phyloP scores from a whole-genome alignment of 1,139 yeast genomes.

The Debaryomycetaceae sp. region DNA sequence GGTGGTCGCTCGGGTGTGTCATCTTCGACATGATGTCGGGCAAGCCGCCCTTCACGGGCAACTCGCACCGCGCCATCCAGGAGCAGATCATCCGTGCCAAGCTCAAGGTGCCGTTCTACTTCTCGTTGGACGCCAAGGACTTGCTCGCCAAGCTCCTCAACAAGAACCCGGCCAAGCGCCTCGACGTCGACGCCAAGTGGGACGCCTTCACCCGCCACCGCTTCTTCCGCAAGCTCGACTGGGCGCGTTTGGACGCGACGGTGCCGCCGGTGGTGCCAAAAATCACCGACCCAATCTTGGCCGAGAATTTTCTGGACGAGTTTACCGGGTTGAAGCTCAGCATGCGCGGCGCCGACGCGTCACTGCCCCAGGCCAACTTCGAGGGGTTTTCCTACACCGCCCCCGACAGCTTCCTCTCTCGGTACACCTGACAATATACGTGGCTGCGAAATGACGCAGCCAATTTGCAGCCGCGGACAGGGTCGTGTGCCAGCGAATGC shows the following conservation, averaged over 20 bases:
- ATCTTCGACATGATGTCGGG: conserved; percentile 89
- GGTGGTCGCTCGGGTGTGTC: conserved; percentile 38
- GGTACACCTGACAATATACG: conserved; percentile 3
- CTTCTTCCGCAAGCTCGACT: conserved; percentile 28
- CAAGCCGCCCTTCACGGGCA: conserved; percentile 89
- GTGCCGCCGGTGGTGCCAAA: conserved; percentile 29
- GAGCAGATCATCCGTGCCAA: conserved; percentile 73
- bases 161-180: conserved; percentile 67
- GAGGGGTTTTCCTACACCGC: conserved; percentile 9
- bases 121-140: conserved; percentile 80
- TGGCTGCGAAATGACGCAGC: neutral
- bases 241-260: conserved; percentile 23
- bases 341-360: conserved; percentile 3
- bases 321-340: conserved; percentile 20
- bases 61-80: conserved; percentile 69
- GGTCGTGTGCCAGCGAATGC: neutral
- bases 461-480: neutral
- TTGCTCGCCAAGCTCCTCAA: conserved; percentile 63
- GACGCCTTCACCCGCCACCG: conserved; percentile 21
- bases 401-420: conserved; percentile 5
- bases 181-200: conserved; percentile 58
- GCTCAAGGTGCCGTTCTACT: conserved; percentile 68
- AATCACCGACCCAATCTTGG: conserved; percentile 31
- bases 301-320: conserved; percentile 30
- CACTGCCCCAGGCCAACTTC: conserved; percentile 3